phyloP scores from a whole-genome alignment of 2,329 filamentous ascomycete species.

The Aulographum hederae region DNA sequence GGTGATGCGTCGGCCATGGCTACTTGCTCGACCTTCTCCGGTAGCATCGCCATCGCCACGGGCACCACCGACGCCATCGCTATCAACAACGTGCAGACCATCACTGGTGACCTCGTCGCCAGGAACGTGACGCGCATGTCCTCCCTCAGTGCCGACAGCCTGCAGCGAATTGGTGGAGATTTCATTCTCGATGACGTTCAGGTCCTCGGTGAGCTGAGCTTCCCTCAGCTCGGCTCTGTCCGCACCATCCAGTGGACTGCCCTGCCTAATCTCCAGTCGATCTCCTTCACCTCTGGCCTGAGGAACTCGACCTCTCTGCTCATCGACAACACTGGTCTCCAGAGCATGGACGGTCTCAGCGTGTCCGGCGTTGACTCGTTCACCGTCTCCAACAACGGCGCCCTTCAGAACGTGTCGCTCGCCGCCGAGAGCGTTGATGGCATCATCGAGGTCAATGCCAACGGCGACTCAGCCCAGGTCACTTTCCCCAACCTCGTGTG shows the following conservation, averaged over 20 bases:
- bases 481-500: constrained; percentile 61
- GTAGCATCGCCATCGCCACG: constrained; percentile 46
- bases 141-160: constrained; percentile 39
- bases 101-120: constrained; percentile 36
- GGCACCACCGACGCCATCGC: constrained; percentile 37
- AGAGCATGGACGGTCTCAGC: constrained; percentile 62
- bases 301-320: constrained; percentile 47
- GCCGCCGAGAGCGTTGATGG: constrained; percentile 59
- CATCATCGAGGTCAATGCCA: constrained; percentile 57
- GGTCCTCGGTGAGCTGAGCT: constrained; percentile 46
- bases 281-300: constrained; percentile 46
- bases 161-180: constrained; percentile 47
- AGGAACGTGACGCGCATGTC: constrained; percentile 41
- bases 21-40: constrained; percentile 49
- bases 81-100: constrained; percentile 42
- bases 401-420: constrained; percentile 58
- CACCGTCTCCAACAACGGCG: constrained; percentile 79
- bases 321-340: constrained; percentile 76
- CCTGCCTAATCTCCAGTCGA: constrained; percentile 42
- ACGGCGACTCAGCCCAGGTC: constrained; percentile 54
- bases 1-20: constrained; percentile 42
- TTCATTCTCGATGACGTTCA: constrained; percentile 55
- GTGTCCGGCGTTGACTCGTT: constrained; percentile 54
- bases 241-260: constrained; percentile 52
- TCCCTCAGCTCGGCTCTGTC: constrained; percentile 47